These are phyloP conservation scores for Tilletiopsis washingtonensis DNA, from an alignment of 1,284 basidiomycete species.

Conservation along the genomic window DNA sequence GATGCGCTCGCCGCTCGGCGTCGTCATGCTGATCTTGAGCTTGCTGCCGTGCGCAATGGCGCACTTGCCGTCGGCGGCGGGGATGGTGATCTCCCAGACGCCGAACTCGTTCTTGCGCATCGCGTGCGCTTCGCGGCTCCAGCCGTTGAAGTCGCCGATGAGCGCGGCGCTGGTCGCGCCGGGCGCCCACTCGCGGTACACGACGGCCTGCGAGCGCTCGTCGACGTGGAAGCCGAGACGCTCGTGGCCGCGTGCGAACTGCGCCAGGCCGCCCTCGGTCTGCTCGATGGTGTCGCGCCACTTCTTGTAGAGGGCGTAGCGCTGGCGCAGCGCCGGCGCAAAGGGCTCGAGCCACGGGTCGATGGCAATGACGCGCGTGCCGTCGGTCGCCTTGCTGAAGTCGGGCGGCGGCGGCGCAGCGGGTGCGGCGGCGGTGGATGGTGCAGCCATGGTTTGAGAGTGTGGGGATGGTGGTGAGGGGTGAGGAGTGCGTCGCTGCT, in stretches of 20 bases:
- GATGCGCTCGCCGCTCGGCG: constrained; percentile 69
- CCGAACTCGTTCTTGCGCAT: constrained; percentile 84
- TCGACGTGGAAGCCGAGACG: constrained; percentile 71
- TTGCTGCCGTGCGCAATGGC: constrained; percentile 91
- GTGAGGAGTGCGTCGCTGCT: no score
- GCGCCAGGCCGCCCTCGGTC: constrained; percentile 61
- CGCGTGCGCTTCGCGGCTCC: constrained; percentile 69
- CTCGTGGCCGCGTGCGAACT: constrained; percentile 78
- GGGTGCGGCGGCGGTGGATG: no score
- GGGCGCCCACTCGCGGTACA: constrained; percentile 93
- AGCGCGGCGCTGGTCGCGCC: constrained; percentile 72
- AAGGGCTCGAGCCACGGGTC: constrained; percentile 44
- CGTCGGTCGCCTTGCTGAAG: constrained; percentile 35
- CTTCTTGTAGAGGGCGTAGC: constrained; percentile 25
- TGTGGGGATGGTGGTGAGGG: no score
- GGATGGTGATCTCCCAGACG: constrained; percentile 79
- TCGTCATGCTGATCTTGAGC: constrained; percentile 60
- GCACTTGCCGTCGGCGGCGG: constrained; percentile 59
- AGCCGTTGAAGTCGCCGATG: constrained; percentile 92
- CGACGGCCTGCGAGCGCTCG: constrained; percentile 60
- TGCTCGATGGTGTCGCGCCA: constrained; percentile 27
- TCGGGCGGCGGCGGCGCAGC: constrained; percentile 17
- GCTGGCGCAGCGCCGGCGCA: constrained; percentile 24
- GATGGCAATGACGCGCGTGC: constrained; percentile 32
- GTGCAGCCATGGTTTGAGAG: no score